These are phyloP conservation scores for Brasenia schreberi DNA, from an alignment of 164 flowering plant species.

Conservation along the genomic window DNA sequence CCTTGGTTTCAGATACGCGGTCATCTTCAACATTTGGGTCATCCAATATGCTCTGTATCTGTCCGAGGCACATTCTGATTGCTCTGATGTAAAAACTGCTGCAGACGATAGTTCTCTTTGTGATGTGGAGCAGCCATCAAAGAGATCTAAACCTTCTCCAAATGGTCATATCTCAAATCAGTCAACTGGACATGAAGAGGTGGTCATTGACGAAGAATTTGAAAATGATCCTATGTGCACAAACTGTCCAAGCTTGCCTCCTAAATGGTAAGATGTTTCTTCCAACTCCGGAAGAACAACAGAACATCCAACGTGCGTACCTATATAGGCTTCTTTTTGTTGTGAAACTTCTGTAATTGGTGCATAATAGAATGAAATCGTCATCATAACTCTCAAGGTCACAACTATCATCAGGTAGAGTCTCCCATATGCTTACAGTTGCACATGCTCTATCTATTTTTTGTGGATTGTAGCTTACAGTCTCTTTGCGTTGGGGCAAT, in stretches of 20 bases:
- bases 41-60: constrained; percentile 84
- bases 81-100: constrained; percentile 29
- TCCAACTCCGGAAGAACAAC: too few relatives aligned
- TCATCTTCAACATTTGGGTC: constrained; percentile 66
- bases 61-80: constrained; percentile 21
- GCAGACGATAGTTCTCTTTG: constrained; percentile 23
- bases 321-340: too few relatives aligned
- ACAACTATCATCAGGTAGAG: too few relatives aligned
- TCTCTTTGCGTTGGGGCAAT: too few relatives aligned
- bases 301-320: too few relatives aligned
- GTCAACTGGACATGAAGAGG: constrained; percentile 13
- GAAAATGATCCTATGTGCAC: constrained; percentile 85
- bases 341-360: too few relatives aligned
- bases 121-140: neutral
- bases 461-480: too few relatives aligned
- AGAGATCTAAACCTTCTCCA: neutral
- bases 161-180: constrained; percentile 3
- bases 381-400: too few relatives aligned
- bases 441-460: too few relatives aligned
- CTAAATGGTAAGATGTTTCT: constrained; percentile 55
- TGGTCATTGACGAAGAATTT: constrained; percentile 29
- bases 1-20: constrained; percentile 53
- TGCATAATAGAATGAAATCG: too few relatives aligned
- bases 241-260: constrained; percentile 84
- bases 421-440: neutral